A percentile compares a stretch with the other conserved stretches of the same genome.
Conservation (phyloP, 306 rosid species). For the Cicer pinnatifidum region DNA sequence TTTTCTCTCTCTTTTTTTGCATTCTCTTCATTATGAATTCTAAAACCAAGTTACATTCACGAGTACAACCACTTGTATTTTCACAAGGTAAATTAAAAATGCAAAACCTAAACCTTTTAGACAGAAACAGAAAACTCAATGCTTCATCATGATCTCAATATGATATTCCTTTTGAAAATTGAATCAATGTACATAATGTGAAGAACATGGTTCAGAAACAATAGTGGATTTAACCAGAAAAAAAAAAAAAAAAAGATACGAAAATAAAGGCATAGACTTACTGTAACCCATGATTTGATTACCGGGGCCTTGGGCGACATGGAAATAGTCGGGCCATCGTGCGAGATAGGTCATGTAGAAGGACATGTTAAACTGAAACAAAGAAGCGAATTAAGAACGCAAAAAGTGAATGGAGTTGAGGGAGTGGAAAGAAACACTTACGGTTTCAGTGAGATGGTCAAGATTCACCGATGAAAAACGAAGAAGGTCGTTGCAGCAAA, state of each 20-base stretch:
- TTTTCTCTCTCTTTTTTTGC: background rate
- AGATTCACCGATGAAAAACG: slow-evolving; percentile 86
- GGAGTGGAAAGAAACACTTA: slow-evolving; percentile 21
- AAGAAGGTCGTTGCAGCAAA: slow-evolving; percentile 96
- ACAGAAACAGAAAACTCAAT: background rate
- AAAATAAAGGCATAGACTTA: slow-evolving; percentile 44
- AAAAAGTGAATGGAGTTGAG: background rate
- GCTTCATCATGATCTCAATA: background rate
- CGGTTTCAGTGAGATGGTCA: slow-evolving; percentile 97
- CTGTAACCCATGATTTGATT: slow-evolving; percentile 91
- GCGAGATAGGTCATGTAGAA: slow-evolving; percentile 98
- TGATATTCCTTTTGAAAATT: background rate
- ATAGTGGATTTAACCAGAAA: background rate
- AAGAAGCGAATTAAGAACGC: background rate
- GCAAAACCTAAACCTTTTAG: background rate
- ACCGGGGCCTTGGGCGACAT: slow-evolving; percentile 86
- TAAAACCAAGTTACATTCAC: background rate
- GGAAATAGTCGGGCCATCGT: slow-evolving; percentile 97
- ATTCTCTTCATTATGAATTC: background rate
- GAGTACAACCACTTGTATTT: background rate
- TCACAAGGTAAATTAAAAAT: background rate
- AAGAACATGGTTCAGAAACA: background rate
- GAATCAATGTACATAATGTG: background rate
- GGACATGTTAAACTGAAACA: slow-evolving; percentile 88
- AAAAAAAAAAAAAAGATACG: background rate